Conservation (phyloP, 2,329 filamentous ascomycete species). For the Venturia effusa region DNA sequence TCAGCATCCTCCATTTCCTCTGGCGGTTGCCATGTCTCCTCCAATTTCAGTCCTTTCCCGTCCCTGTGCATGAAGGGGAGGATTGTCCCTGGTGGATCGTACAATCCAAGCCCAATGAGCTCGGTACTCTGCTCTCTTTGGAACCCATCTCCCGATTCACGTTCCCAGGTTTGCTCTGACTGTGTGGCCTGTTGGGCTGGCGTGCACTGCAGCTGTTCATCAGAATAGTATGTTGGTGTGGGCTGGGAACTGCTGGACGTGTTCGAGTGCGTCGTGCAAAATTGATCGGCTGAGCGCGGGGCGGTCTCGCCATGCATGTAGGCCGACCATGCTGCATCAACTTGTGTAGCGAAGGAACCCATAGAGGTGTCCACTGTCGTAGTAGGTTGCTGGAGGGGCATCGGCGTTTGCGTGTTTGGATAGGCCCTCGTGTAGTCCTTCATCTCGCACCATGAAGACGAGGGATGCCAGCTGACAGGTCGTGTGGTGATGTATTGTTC, state of each 20-base stretch:
- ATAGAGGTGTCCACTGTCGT: neutral
- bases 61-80: slow-evolving; percentile 34
- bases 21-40: slow-evolving; percentile 68
- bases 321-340: slow-evolving; percentile 4
- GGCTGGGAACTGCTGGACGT: neutral
- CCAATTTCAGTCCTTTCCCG: slow-evolving; percentile 68
- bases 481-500: neutral
- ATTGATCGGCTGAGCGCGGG: neutral
- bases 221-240: neutral
- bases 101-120: slow-evolving; percentile 72
- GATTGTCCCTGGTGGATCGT: slow-evolving; percentile 53
- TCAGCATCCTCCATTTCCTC: slow-evolving; percentile 36
- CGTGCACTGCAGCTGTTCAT: neutral
- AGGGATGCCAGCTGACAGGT: slow-evolving; percentile 10
- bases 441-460: neutral
- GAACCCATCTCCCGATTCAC: neutral
- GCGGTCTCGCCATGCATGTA: neutral
- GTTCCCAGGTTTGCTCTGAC: neutral
- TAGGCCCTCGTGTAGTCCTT: neutral
- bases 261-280: neutral
- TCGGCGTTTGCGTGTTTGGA: neutral
- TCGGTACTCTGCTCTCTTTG: slow-evolving; percentile 29
- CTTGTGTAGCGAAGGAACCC: neutral
- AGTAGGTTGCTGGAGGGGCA: neutral
- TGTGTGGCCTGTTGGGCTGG: neutral